These are phyloP conservation scores for Moniliophthora roreri DNA, from an alignment of 1,284 basidiomycete species.

Conservation along the genomic window DNA sequence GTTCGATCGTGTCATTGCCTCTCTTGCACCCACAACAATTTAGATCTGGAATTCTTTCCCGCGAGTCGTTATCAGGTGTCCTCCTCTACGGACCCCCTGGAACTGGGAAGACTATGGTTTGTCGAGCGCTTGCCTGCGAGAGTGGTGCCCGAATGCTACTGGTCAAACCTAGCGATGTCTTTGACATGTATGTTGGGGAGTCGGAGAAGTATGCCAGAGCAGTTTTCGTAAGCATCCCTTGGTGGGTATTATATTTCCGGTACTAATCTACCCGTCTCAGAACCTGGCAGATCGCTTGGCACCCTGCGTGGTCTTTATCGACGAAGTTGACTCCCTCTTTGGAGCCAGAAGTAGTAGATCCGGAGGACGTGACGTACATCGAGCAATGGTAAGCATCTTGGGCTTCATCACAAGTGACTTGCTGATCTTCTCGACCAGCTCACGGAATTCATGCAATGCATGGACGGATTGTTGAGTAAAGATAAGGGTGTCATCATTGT, in stretches of 20 bases:
- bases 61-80: neutral
- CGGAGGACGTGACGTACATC: neutral
- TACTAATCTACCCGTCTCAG: neutral
- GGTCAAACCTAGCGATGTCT: neutral
- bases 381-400: neutral
- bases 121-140: conserved; percentile 8
- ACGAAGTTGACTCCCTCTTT: conserved; percentile 8
- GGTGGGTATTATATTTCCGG: too few relatives aligned
- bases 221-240: conserved; percentile 5
- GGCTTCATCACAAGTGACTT: neutral
- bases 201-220: conserved; percentile 3
- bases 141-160: conserved; percentile 3
- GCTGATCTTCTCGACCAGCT: neutral
- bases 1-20: neutral
- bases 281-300: conserved; percentile 1
- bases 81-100: conserved; percentile 6
- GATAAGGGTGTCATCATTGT: conserved; percentile 6
- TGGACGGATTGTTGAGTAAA: conserved; percentile 4
- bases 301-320: conserved; percentile 7
- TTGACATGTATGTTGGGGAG: conserved; percentile 4
- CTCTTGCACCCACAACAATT: neutral
- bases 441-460: conserved; percentile 7
- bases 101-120: conserved; percentile 10
- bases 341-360: neutral
- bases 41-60: conserved; percentile 1